These are phyloP conservation scores for Arabidopsis hybrid DNA, from an alignment of 441 rosid genomes.

Conservation along the genomic window DNA sequence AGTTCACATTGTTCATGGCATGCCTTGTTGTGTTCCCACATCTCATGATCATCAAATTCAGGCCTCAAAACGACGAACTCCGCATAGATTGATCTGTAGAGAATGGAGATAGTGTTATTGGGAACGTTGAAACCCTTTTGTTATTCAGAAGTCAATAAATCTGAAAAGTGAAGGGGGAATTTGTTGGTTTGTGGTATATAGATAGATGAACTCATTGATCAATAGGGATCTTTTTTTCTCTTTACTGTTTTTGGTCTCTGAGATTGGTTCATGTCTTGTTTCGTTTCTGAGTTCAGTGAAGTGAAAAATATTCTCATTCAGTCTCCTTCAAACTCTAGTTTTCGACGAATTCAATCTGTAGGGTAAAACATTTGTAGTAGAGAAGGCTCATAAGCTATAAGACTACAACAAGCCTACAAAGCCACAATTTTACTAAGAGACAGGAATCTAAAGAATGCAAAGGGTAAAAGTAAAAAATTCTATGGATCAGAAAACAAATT, in stretches of 20 bases:
- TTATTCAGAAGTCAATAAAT: conserved; percentile 13
- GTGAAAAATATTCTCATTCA: conserved; percentile 6
- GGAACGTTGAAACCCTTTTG: conserved; percentile 34
- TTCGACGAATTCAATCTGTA: no score
- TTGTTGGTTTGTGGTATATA: conserved; percentile 28
- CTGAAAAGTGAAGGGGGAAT: conserved; percentile 15
- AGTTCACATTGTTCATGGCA: conserved; percentile 98
- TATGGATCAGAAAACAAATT: no score
- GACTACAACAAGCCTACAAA: background rate
- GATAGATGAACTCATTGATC: conserved; percentile 38
- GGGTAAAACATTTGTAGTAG: background rate
- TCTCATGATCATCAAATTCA: conserved; percentile 74
- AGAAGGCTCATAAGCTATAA: no score
- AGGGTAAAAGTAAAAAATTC: no score
- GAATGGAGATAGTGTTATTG: conserved; percentile 43
- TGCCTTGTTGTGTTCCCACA: conserved; percentile 85
- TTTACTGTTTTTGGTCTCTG: conserved; percentile 21
- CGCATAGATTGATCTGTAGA: conserved; percentile 68
- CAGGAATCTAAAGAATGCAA: background rate
- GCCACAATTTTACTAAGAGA: background rate
- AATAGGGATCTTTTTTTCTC: background rate
- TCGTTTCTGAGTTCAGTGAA: conserved; percentile 3
- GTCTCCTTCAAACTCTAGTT: background rate
- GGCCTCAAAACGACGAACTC: conserved; percentile 69
- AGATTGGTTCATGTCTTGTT: conserved; percentile 24